Evolutionary conservation across 1,284 basidiomycete genomes (phyloP).

Genomic region (Coriolopsis trogii): DNA sequence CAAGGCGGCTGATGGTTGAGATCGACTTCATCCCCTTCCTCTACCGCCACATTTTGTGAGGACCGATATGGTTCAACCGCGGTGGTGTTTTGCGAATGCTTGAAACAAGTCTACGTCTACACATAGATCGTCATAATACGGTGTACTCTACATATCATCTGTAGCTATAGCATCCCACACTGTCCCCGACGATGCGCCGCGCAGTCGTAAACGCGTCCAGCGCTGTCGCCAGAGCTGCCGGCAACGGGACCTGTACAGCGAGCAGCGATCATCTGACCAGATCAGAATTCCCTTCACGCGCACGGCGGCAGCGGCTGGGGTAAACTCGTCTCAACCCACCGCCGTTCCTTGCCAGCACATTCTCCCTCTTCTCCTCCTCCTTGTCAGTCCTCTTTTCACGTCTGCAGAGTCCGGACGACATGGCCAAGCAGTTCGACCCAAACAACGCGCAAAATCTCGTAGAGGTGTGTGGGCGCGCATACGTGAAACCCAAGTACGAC

Average conservation of each 20-base stretch:
- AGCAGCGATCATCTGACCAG: slow-evolving; percentile 22
- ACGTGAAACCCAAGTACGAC: too few species aligned
- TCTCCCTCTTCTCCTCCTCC: not conserved
- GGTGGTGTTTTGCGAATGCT: too few species aligned
- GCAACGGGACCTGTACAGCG: slow-evolving; percentile 15
- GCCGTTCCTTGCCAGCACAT: slow-evolving; percentile 21
- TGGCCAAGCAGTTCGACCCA: slow-evolving; percentile 75
- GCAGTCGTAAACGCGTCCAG: not conserved
- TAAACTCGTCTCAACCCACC: not conserved
- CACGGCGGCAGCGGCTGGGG: slow-evolving; percentile 4
- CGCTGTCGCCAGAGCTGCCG: not conserved
- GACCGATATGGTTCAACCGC: too few species aligned
- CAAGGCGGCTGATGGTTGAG: slow-evolving; percentile 10
- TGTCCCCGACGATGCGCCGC: slow-evolving; percentile 19
- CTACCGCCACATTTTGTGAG: not conserved
- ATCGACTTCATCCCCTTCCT: not conserved
- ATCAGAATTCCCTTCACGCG: slow-evolving; percentile 20
- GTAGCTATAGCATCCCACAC: slow-evolving; percentile 16
- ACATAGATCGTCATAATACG: not conserved
- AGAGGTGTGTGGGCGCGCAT: slow-evolving; percentile 64
- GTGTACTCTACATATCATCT: not conserved
- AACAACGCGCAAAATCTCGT: slow-evolving; percentile 86
- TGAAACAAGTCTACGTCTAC: not conserved
- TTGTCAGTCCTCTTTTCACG: slow-evolving; percentile 1
- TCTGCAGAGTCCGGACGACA: slow-evolving; percentile 27